phyloP scores from a whole-genome alignment of 2,329 filamentous ascomycete species.

The Paracamarosporium sp. region DNA sequence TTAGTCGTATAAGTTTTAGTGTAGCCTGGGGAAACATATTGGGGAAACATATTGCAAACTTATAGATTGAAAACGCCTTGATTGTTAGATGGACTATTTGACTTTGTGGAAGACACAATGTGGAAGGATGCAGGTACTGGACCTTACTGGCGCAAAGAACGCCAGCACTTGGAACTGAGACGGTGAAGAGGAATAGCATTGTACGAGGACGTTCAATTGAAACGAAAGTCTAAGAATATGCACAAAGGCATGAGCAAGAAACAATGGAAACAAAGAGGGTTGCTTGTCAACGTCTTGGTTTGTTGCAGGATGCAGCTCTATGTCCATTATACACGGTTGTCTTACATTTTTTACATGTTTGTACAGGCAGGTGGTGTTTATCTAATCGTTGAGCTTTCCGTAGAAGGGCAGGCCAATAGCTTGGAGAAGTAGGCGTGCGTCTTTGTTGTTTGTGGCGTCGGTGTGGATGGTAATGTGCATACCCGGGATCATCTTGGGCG shows the following conservation, averaged over 20 bases:
- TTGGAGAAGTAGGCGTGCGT: slow-evolving; percentile 78
- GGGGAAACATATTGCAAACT: neutral
- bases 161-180: neutral
- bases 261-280: slow-evolving; percentile 5
- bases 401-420: slow-evolving; percentile 81
- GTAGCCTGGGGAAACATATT: too few relatives aligned
- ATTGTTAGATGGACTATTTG: neutral
- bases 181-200: slow-evolving; percentile 2
- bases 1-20: too few relatives aligned
- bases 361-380: slow-evolving; percentile 21
- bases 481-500: slow-evolving; percentile 80
- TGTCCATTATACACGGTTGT: slow-evolving; percentile 10
- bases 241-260: slow-evolving; percentile 1
- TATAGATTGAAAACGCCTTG: neutral
- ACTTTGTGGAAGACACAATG: neutral
- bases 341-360: slow-evolving; percentile 27
- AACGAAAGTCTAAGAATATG: slow-evolving; percentile 1
- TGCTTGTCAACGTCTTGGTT: slow-evolving; percentile 1
- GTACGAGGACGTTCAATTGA: slow-evolving; percentile 2
- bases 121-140: neutral
- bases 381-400: slow-evolving; percentile 66
- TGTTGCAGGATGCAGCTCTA: slow-evolving; percentile 7
- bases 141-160: neutral
- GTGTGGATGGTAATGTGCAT: slow-evolving; percentile 85
- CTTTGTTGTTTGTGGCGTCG: slow-evolving; percentile 81